Base-by-base conservation (phyloP, 2,329 filamentous ascomycete genomes). In the Monosporascus cannonballus region DNA sequence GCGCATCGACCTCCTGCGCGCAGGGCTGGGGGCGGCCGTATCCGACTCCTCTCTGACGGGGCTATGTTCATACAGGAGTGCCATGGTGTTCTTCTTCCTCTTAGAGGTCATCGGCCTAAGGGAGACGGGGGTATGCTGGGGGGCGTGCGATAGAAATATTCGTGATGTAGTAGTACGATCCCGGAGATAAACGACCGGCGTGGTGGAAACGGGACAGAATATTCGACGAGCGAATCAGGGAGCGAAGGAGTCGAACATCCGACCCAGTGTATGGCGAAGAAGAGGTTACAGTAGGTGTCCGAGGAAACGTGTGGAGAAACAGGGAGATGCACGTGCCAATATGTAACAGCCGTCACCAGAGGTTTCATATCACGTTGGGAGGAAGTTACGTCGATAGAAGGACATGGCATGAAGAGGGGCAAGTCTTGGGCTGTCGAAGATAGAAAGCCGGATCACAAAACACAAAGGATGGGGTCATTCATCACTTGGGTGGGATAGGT, bases 71-170 rank as follows among this genome's bases (percentile, higher is more conserved):
- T 25, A 58, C 17, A 58, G 41, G 46, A 56, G 54, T 18, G 55
- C 57, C 53, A 53, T 58, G 47, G 50, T 50, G 15, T 63, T 57
- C 51, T 66, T 69, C 57, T 73, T 75, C 48, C 73, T 67, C 57
- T 75, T 76, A 4, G 66, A 41, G 2, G 64, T 63, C 73, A 76
- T 76, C 11, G 61, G 62, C 52, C 34, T 14, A 24, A 44, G 5
- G 7, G 37, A 30, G 22, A 42, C 36, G 6, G 25, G 24, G 24
- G 24, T 7, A 24, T 17, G 38, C 51, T 17, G 42, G 47, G 17
- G 17, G 17, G 39, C 30, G 9, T 8, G 20, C 22, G 47, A 25
- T 27, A 47, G 48, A 36, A 47, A 22, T 11, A 22, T 47, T 52
- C 50, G 51, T 52, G 58, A 58, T 61, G 56, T 54, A 55, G 27